Conservation (phyloP, 1,284 basidiomycete species). For the Amylostereum areolatum region DNA sequence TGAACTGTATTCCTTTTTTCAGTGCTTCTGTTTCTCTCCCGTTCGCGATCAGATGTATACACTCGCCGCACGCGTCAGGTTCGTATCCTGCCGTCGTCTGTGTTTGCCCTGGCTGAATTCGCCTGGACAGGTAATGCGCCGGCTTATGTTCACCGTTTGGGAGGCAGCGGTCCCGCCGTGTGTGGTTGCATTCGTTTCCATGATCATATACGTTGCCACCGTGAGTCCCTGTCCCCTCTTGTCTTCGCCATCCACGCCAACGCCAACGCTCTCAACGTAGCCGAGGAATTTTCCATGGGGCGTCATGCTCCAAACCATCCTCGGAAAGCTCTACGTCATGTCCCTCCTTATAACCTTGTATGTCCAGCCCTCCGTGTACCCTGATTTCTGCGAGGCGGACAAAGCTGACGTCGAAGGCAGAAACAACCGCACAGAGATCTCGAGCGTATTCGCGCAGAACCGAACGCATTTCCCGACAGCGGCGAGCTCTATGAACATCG, state of each 20-base stretch:
- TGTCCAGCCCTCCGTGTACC: too few species aligned
- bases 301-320: neutral
- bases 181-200: neutral
- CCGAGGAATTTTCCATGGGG: neutral
- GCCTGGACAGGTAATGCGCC: neutral
- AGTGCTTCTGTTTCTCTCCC: neutral
- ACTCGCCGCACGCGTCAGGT: neutral
- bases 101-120: neutral
- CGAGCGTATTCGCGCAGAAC: too few species aligned
- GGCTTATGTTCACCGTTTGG: neutral
- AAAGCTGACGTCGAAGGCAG: too few species aligned
- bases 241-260: neutral
- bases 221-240: neutral
- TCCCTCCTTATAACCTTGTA: neutral
- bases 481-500: too few species aligned
- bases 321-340: neutral
- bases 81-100: neutral
- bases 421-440: too few species aligned
- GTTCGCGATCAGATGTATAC: neutral
- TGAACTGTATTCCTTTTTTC: neutral
- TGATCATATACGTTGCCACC: neutral
- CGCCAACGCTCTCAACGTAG: neutral
- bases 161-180: neutral
- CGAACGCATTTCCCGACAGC: too few species aligned
- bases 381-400: too few species aligned